Evolutionary conservation across 108 stramenopile genomes (phyloP), one percentile per base, ranked within the genome.

Genomic region (Seminavis robusta): DNA sequence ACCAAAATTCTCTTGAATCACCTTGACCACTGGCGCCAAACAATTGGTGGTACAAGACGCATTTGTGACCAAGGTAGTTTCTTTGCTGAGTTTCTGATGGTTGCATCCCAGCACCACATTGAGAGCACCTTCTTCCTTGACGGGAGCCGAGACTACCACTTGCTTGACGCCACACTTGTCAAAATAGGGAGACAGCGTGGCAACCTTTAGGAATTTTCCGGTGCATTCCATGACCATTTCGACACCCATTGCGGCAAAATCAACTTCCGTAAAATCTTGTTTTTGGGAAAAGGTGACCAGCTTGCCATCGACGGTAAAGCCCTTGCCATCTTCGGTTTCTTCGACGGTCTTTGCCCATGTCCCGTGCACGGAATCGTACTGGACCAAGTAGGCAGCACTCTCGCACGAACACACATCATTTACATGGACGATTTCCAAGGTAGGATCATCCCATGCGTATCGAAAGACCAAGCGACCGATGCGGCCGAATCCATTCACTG

Each of bases 31-130:
- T n/a, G 92, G 94, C 31, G 86, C 92, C 42, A 97, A 67, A 52
- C 95, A 97, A 68, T 97, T 97, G 52, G 96, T 97, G 7, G 96
- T 97, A 61, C 96, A 97, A 36, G 86, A 89, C 16, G 96, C 96
- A 44, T 94, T 94, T 0, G 95, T 95, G 44, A 94, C 88, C 26
- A 97, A 48, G 30, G 51, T 77, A 37, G 69, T 66, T 13, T 94
- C 92, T 17, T 79, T 78, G 50, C 48, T 73, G 32, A 93, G 43
- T 20, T 71, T 52, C 13, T 78, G 27, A 59, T 97, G 86, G 65
- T 97, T 97, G 89, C 90, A 92, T 23, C 96, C 96, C 59, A 97
- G 63, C 15, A 97, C 96, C 24, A 97, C 91, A 61, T 95, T 97
- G 19, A 95, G 69, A 20, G 86, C 85, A 13, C 82, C 91, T 15